Evolutionary conservation across 2,329 filamentous ascomycete species (phyloP).

Genomic region (Epicoccum sorghinum): DNA sequence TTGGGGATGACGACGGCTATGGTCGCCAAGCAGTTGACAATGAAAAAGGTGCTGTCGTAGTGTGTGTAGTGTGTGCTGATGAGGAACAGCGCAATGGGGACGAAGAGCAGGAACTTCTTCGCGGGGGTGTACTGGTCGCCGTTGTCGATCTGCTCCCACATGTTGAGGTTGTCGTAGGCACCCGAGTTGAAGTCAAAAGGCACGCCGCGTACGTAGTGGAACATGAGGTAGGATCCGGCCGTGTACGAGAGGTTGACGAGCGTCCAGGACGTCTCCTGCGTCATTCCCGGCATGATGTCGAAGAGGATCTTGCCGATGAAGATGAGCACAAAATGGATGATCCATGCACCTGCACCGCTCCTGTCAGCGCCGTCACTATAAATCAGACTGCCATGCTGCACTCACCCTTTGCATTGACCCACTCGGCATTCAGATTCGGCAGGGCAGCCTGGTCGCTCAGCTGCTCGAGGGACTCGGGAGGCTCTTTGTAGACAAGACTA

Average conservation of each 20-base stretch:
- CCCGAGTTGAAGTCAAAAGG: conserved; percentile 99
- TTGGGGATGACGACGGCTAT: conserved; percentile 95
- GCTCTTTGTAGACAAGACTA: conserved; percentile 98
- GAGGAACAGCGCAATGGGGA: conserved; percentile 92
- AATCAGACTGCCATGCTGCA: conserved; percentile 9
- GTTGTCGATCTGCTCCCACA: conserved; percentile 99
- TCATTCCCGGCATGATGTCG: conserved; percentile 93
- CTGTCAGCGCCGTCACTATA: background rate
- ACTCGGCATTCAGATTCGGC: conserved; percentile 96
- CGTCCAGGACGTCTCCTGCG: conserved; percentile 98
- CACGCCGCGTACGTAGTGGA: conserved; percentile 96
- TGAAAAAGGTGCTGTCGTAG: conserved; percentile 96
- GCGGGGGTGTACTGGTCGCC: conserved; percentile 98
- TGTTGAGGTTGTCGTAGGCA: conserved; percentile 98
- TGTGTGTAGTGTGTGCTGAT: conserved; percentile 99
- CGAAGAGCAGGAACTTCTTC: conserved; percentile 96
- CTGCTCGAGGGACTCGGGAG: conserved; percentile 94
- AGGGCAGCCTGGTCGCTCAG: conserved; percentile 94
- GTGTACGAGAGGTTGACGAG: conserved; percentile 99
- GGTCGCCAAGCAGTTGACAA: conserved; percentile 93
- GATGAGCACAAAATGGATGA: conserved; percentile 94
- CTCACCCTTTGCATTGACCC: conserved; percentile 98
- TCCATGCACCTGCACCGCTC: conserved; percentile 80
- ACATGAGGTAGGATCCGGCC: conserved; percentile 99
- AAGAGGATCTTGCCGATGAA: conserved; percentile 92